Base-by-base conservation (phyloP, 192 early-diverging fungal genomes). In the Coemansia sp. region DNA sequence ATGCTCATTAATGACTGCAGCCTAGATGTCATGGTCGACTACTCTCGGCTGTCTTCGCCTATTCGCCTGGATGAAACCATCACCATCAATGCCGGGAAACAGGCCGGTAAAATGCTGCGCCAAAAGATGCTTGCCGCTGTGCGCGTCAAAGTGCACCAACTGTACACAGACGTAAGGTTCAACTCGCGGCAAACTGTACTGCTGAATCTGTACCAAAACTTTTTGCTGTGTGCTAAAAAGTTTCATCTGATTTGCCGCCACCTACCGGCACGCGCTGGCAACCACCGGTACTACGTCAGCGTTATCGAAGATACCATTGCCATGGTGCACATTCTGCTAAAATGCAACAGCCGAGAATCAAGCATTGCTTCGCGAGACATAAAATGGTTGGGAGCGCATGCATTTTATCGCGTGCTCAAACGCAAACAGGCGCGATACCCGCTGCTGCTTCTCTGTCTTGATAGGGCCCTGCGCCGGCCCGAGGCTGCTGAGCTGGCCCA, bases 181-280 rank as follows among this genome's bases (percentile, higher is more conserved):
- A 92, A 92, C 66, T 82, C 87, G 5, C 48, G 66, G 14, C n/a
- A 47, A 5, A 84, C 68, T 1, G 89, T 93, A 19, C 65, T 90
- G n/a, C 60, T 89, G 47, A 95, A 93, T 60, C 71, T 95, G 43
- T 90, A 90, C 70, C 89, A 93, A 65, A 90, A 90, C 57, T 88
- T 91, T 66, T 4, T 86, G 8, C 59, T 91, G 23, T 87, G 85
- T 47, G 92, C 87, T 53, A 89, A 89, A 66, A 92, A 92, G 72
- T 83, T 87, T 48, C 83, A 83, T 45, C 61, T 69, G 0, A 63
- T 68, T 22, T 72, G 64, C 69, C 62, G 55, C 6, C 62, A 45
- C 24, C 55, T 75, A 35, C 62, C 56, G 3, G 41, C 24, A 9
- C 57, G 60, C 60, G 58, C 66, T 41, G 65, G 57, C 45, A 66